phyloP scores from a whole-genome alignment of 129 eudicot genomes.

The Centella asiatica region DNA sequence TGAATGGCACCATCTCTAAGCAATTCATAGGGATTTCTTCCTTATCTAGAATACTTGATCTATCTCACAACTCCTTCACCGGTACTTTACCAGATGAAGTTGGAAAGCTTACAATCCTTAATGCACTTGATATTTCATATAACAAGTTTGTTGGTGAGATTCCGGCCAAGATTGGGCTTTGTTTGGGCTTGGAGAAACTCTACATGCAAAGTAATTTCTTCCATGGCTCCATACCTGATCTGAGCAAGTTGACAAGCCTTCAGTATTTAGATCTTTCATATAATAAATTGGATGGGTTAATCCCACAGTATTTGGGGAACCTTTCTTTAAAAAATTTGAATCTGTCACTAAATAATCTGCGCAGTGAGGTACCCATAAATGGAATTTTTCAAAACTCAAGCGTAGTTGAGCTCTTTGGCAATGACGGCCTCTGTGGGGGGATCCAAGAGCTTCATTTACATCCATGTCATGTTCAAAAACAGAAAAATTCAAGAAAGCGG shows the following conservation, averaged over 20 bases:
- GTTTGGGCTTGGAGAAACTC: slow-evolving; percentile 7
- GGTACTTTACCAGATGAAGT: slow-evolving; percentile 13
- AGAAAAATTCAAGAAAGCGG: background rate
- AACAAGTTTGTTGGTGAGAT: slow-evolving; percentile 20
- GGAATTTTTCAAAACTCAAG: slow-evolving; percentile 18
- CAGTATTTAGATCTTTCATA: slow-evolving; percentile 14
- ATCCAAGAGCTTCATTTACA: background rate
- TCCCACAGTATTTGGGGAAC: slow-evolving; percentile 4
- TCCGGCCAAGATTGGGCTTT: slow-evolving; percentile 7
- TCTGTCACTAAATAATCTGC: slow-evolving; percentile 14
- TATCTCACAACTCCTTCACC: slow-evolving; percentile 9
- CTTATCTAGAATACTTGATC: background rate
- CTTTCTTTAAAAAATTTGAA: slow-evolving; percentile 4
- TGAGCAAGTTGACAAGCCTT: background rate
- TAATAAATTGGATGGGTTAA: slow-evolving; percentile 14
- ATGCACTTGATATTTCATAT: background rate
- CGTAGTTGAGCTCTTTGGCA: slow-evolving; percentile 4
- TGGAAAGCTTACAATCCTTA: background rate
- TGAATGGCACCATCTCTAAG: background rate
- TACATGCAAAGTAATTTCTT: slow-evolving; percentile 10
- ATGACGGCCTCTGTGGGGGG: slow-evolving; percentile 18
- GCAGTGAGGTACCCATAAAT: slow-evolving; percentile 11
- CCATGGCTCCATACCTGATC: slow-evolving; percentile 12
- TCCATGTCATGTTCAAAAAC: background rate
- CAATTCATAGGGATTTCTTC: background rate